These are phyloP conservation scores for Fusarium buxicola DNA, from an alignment of 2,329 filamentous ascomycete genomes.

Conservation along the genomic window DNA sequence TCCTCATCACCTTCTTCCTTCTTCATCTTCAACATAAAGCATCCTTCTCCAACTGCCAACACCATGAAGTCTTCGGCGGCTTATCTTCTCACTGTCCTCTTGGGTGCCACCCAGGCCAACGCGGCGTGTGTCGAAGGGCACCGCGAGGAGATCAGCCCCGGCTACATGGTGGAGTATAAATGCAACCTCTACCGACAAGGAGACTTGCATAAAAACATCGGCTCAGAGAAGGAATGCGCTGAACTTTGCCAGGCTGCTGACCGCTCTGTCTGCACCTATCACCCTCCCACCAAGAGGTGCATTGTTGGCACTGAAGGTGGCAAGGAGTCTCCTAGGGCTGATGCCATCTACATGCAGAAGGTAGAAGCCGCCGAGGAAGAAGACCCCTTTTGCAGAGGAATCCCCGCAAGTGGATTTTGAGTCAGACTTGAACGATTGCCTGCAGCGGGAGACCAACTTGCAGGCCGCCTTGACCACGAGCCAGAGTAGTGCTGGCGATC, in stretches of 20 bases:
- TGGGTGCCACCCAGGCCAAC: not conserved
- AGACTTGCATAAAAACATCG: not conserved
- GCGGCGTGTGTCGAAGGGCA: not conserved
- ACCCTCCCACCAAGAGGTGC: conserved; percentile 1
- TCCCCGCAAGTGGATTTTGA: not conserved
- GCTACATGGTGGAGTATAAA: conserved; percentile 5
- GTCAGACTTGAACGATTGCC: not conserved
- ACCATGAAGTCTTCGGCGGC: conserved; percentile 2
- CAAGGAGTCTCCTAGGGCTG: not conserved
- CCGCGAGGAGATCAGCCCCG: not conserved
- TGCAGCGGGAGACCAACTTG: not conserved
- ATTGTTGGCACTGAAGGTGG: not conserved
- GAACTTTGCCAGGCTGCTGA: not conserved
- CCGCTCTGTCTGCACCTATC: conserved; percentile 1
- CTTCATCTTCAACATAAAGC: not conserved
- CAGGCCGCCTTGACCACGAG: not conserved
- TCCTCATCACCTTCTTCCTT: not conserved
- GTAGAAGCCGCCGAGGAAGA: not conserved
- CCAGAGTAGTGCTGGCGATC: not conserved
- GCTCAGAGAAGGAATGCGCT: not conserved
- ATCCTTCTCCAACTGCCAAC: not conserved
- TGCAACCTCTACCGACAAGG: not conserved
- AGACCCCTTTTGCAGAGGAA: not conserved
- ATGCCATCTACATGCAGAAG: conserved; percentile 2
- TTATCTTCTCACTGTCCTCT: not conserved